Evolutionary conservation across 306 rosid genomes (phyloP).

Genomic region (Aeschynomene evenia): DNA sequence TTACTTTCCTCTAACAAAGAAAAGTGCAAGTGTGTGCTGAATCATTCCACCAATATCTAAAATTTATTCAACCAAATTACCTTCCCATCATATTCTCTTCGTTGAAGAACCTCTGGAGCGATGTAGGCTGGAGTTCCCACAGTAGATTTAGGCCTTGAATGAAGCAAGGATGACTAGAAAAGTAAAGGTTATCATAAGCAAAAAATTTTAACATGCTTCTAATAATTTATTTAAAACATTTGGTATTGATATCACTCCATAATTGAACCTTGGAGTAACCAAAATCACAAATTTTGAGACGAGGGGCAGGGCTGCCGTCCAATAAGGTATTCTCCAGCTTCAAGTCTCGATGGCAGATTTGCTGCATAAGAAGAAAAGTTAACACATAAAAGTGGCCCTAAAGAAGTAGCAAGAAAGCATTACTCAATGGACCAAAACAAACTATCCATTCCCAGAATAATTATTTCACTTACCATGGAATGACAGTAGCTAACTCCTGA

Average conservation of each 20-base stretch:
- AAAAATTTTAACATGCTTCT: conserved; percentile 1
- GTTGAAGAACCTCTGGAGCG: conserved; percentile 88
- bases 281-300: conserved; percentile 85
- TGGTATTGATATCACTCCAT: conserved; percentile 15
- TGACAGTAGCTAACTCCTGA: conserved; percentile 87
- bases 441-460: neutral
- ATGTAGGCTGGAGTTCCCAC: conserved; percentile 91
- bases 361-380: conserved; percentile 44
- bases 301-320: conserved; percentile 89
- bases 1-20: conserved; percentile 4
- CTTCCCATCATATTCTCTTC: conserved; percentile 89
- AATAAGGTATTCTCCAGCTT: conserved; percentile 81
- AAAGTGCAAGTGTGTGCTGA: neutral
- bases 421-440: neutral
- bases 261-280: conserved; percentile 79
- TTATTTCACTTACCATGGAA: conserved; percentile 51
- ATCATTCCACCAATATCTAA: conserved; percentile 19
- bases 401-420: neutral
- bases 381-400: conserved; percentile 7
- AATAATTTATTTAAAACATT: conserved; percentile 24
- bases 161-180: conserved; percentile 76
- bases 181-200: conserved; percentile 36
- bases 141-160: conserved; percentile 78
- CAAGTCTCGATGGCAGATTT: conserved; percentile 87
- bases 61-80: conserved; percentile 37